Conservation (phyloP, 2,329 filamentous ascomycete genomes). For the Colletotrichum tanaceti region DNA sequence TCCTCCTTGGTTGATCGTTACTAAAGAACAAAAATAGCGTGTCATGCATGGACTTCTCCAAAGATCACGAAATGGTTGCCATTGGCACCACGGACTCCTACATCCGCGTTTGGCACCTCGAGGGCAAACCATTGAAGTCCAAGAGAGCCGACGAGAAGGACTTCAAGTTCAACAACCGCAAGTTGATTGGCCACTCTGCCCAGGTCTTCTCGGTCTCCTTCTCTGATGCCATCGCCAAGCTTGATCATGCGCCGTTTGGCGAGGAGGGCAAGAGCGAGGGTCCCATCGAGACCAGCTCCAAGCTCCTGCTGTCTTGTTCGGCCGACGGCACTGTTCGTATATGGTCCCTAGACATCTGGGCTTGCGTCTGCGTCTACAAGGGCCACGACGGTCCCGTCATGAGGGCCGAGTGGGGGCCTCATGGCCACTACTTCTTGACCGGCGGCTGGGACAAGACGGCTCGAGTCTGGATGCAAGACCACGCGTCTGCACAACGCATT, state of each 20-base stretch:
- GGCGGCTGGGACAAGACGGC: constrained; percentile 91
- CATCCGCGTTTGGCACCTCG: constrained; percentile 92
- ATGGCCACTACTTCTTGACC: constrained; percentile 93
- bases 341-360: constrained; percentile 93
- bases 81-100: constrained; percentile 94
- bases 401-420: constrained; percentile 89
- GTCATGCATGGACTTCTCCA: constrained; percentile 95
- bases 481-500: constrained; percentile 87
- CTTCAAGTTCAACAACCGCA: constrained; percentile 69
- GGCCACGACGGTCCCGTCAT: constrained; percentile 91
- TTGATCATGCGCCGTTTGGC: constrained; percentile 62
- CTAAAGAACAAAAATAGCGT: constrained; percentile 64
- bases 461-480: constrained; percentile 91
- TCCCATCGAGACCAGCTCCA: constrained; percentile 67
- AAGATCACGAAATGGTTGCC: constrained; percentile 87
- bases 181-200: constrained; percentile 89
- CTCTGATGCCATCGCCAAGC: constrained; percentile 73
- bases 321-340: constrained; percentile 89
- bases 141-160: constrained; percentile 70
- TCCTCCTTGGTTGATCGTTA: background rate
- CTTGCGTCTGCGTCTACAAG: constrained; percentile 93
- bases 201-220: constrained; percentile 92
- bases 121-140: constrained; percentile 83
- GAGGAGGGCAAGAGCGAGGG: constrained; percentile 58
- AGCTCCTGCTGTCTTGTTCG: constrained; percentile 87